Conservation (phyloP, 1,284 basidiomycete species). For the Ustilago xerochloae region DNA sequence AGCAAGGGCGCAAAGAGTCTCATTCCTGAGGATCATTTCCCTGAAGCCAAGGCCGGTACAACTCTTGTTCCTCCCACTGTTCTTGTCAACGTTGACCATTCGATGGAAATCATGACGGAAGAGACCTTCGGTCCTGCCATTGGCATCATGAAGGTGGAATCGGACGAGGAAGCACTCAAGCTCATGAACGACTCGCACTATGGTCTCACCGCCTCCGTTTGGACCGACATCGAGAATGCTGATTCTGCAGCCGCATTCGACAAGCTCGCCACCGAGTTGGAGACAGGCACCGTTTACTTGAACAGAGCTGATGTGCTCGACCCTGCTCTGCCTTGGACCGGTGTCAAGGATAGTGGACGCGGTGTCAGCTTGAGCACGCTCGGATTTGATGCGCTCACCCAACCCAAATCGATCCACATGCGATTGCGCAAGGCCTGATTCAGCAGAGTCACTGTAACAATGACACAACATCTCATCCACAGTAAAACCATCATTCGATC, state of each 20-base stretch:
- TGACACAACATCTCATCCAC: not conserved
- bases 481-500: not conserved
- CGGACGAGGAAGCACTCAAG: slow-evolving; percentile 83
- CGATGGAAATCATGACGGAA: slow-evolving; percentile 91
- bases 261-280: slow-evolving; percentile 77
- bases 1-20: slow-evolving; percentile 28
- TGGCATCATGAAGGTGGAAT: slow-evolving; percentile 86
- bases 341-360: slow-evolving; percentile 89
- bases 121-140: slow-evolving; percentile 80
- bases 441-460: not conserved
- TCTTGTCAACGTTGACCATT: slow-evolving; percentile 86
- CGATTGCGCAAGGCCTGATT: slow-evolving; percentile 43
- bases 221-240: slow-evolving; percentile 78
- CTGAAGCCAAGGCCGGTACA: slow-evolving; percentile 75
- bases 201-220: slow-evolving; percentile 90
- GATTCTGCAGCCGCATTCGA: slow-evolving; percentile 79
- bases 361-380: slow-evolving; percentile 89
- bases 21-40: slow-evolving; percentile 72
- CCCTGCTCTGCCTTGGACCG: slow-evolving; percentile 91
- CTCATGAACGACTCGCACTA: slow-evolving; percentile 98
- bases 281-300: slow-evolving; percentile 90
- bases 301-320: slow-evolving; percentile 81
- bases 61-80: slow-evolving; percentile 90
- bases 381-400: slow-evolving; percentile 70
- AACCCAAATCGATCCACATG: slow-evolving; percentile 55